These are phyloP conservation scores for Ganoderma sinense DNA, from an alignment of 1,284 basidiomycete species.

Conservation along the genomic window DNA sequence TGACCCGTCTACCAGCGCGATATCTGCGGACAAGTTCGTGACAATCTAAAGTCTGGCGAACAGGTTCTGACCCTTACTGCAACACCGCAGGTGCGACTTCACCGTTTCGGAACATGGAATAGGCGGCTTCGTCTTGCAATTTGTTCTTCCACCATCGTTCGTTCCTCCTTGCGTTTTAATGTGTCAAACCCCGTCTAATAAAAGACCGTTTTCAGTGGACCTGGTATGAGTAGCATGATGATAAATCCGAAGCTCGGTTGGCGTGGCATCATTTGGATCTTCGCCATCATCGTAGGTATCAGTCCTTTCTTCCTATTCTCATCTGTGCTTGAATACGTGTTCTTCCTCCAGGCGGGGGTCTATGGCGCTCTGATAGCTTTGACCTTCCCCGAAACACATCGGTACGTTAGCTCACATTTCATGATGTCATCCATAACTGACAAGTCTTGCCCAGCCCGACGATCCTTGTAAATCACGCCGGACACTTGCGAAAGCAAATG, in stretches of 20 bases:
- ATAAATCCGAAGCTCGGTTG: constrained; percentile 4
- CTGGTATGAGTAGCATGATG: not conserved
- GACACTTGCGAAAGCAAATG: not conserved
- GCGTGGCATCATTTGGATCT: constrained; percentile 11
- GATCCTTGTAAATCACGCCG: not conserved
- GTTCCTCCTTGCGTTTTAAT: not conserved
- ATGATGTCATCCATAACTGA: not conserved
- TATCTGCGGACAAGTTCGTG: not conserved
- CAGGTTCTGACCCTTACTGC: not conserved
- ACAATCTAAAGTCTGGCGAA: not conserved
- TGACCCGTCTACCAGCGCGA: not conserved
- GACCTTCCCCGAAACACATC: constrained; percentile 11
- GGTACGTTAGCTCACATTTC: not conserved
- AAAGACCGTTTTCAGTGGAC: constrained; percentile 1
- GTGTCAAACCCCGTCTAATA: not conserved
- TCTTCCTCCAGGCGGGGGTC: not conserved
- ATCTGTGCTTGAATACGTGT: not conserved
- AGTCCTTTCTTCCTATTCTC: not conserved
- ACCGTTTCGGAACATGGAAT: not conserved
- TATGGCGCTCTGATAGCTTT: constrained; percentile 1
- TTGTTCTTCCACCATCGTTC: not conserved
- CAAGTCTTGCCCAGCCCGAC: not conserved
- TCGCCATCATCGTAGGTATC: constrained; percentile 4
- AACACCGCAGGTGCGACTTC: not conserved
- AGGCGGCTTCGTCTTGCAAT: not conserved